Conservation (phyloP, 2,329 filamentous ascomycete species). For the Aspergillus glaucus region DNA sequence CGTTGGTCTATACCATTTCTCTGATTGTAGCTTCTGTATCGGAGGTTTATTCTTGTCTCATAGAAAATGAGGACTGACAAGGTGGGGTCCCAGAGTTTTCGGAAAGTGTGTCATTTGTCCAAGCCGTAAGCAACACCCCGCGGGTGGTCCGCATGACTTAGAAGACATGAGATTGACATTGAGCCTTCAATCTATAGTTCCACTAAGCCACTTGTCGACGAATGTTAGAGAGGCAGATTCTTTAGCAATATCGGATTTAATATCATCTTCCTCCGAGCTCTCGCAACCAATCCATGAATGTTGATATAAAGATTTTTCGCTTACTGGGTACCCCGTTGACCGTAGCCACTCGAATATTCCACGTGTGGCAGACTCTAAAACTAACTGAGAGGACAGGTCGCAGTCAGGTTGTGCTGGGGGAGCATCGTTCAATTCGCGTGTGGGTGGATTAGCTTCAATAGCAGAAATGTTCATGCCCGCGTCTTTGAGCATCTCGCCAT, state of each 20-base stretch:
- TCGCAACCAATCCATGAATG: constrained; percentile 17
- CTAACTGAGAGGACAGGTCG: constrained; percentile 1
- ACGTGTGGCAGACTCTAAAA: constrained; percentile 10
- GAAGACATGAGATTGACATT: too few relatives aligned
- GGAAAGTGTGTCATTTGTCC: too few relatives aligned
- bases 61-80: too few relatives aligned
- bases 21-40: too few relatives aligned
- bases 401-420: not conserved
- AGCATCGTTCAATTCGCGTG: not conserved
- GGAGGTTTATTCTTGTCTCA: too few relatives aligned
- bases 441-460: not conserved
- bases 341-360: constrained; percentile 18
- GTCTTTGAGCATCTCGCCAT: not conserved
- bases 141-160: too few relatives aligned
- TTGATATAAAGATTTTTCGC: constrained; percentile 12
- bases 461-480: not conserved
- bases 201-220: not conserved
- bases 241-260: constrained; percentile 3
- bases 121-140: too few relatives aligned
- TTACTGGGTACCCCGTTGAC: constrained; percentile 14
- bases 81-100: too few relatives aligned
- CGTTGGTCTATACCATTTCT: too few relatives aligned
- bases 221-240: not conserved
- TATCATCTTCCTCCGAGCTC: constrained; percentile 6
- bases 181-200: too few relatives aligned